Evolutionary conservation across 371 early-diverging fungal species (phyloP), one percentile per base, ranked within the genome.

Genomic region (Amoeboradix gromovi): DNA sequence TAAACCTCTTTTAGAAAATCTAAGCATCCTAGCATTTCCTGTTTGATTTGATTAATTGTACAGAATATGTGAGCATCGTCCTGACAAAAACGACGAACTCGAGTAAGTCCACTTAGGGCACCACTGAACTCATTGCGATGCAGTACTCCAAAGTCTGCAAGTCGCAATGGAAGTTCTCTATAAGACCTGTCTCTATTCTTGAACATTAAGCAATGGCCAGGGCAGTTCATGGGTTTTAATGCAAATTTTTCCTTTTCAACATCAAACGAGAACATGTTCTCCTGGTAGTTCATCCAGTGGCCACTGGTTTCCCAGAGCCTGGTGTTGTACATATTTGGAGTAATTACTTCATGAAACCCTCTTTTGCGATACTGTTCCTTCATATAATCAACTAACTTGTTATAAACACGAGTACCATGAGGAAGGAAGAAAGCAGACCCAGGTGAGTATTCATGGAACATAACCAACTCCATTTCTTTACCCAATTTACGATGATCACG

Each of bases 151-250:
- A 99, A 99, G 79, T 99, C 99, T 22, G 99, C 99, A 70, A 90
- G 81, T 32, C 99, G 85, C n/a, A 98, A 73, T 29, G 99, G 99
- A 68, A 99, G 81, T 70, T 98, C 98, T 76, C 90, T 86, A 78
- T 92, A 94, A 66, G 92, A 91, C 68, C 92, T 86, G 71, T 93
- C 92, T 69, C 87, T 83, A 72, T 85, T 81, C 71, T 80, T 88
- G 80, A 97, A 99, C 85, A 98, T 90, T 73, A 99, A 78, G 81
- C 98, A 98, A 77, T 98, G 98, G 48, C 94, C 95, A 68, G 99
- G 99, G 77, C 99, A 99, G 84, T 99, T 99, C 99, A 99, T 99
- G 17, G 99, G 98, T 83, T 99, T 99, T 70, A 99, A 80, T 0
- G 89, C 98, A 79, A 85, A 91, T 70, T 84, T 80, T 75, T 88